Percentiles rank a stretch among this genome's conserved stretches.
Conservation (phyloP, 495 filamentous ascomycete species). For the Astrothelium macrocarpum region DNA sequence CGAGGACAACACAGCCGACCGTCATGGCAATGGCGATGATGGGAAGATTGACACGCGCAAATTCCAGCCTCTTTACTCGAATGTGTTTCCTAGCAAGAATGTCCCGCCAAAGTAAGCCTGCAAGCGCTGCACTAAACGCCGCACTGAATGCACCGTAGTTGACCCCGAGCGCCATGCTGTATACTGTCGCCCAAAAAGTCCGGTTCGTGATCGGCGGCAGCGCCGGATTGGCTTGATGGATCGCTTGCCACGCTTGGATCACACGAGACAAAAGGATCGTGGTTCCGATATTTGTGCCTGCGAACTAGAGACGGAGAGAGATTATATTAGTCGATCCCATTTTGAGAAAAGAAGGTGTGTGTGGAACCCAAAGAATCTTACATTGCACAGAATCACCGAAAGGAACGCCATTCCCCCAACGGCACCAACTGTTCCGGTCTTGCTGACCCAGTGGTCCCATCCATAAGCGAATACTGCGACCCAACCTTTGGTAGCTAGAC, state of each 20-base stretch:
- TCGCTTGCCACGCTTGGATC: slow-evolving; percentile 51
- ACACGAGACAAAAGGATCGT: slow-evolving; percentile 57
- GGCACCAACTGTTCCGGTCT: slow-evolving; percentile 52
- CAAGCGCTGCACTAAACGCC: slow-evolving; percentile 55
- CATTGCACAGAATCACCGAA: slow-evolving; percentile 58
- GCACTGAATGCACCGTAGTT: slow-evolving; percentile 62
- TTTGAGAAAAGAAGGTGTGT: neutral
- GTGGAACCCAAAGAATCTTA: slow-evolving; percentile 33
- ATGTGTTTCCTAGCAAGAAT: slow-evolving; percentile 57
- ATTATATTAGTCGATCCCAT: slow-evolving; percentile 12
- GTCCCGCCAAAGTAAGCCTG: slow-evolving; percentile 56
- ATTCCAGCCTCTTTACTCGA: slow-evolving; percentile 45
- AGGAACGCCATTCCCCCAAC: slow-evolving; percentile 60
- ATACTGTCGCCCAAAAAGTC: slow-evolving; percentile 57
- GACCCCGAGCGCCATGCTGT: slow-evolving; percentile 57
- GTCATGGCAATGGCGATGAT: slow-evolving; percentile 59
- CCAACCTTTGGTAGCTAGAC: slow-evolving; percentile 57
- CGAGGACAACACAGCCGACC: slow-evolving; percentile 47
- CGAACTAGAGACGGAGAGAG: slow-evolving; percentile 42
- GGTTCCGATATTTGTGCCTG: slow-evolving; percentile 61
- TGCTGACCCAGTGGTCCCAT: slow-evolving; percentile 58
- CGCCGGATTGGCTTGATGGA: slow-evolving; percentile 40
- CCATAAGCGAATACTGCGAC: slow-evolving; percentile 56
- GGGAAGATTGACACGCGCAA: slow-evolving; percentile 53
- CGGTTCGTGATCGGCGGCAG: slow-evolving; percentile 42